Base-by-base conservation (phyloP, 352 stramenopile species). In the Globisporangium recalcitrans region DNA sequence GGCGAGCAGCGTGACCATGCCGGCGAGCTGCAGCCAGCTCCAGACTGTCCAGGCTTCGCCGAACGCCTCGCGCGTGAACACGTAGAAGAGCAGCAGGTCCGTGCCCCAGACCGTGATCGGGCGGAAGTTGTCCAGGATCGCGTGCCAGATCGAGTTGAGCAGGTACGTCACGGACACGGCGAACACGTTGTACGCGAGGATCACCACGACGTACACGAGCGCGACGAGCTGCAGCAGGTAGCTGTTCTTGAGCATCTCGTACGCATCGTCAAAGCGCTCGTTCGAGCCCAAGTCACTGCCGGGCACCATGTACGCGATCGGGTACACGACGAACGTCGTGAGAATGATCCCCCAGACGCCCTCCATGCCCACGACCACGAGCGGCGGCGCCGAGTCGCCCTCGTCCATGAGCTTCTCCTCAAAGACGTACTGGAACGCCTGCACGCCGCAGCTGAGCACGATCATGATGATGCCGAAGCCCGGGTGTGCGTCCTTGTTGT, bases 371-470 rank as follows among this genome's bases (percentile, higher is more conserved):
- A 95, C 83, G 29, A 95, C 86, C 2, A 99, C 94, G 16, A 99
- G 77, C 32, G 97, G 85, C 31, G 95, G 93, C 34, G 94, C 90
- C 54, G 85, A 92, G 57, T 96, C 82, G 56, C 94, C 90, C 69
- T 97, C 94, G 58, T 93, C 93, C 91, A 98, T 98, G 38, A 98
- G 86, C 74, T 98, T 98, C 76, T 99, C 96, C 68, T 99, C 96
- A 66, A 98, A 98, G 27, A 98, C 96, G 78, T 98, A 98, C 65
- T 98, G 95, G 26, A 97, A 74, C 2, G 91, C 89, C 70, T 98
- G 94, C 9, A 98, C 93, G 42, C 95, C 90, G 56, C 95, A 98
- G 62, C 96, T 97, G 1, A 97, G 65, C 47, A 99, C 85, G 48
- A 99, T 93, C 70, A 98, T 92, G 31, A 93, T 62, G 38, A 98